phyloP scores from a whole-genome alignment of 352 stramenopile genomes.

The Phytophthora chlamydospora region DNA sequence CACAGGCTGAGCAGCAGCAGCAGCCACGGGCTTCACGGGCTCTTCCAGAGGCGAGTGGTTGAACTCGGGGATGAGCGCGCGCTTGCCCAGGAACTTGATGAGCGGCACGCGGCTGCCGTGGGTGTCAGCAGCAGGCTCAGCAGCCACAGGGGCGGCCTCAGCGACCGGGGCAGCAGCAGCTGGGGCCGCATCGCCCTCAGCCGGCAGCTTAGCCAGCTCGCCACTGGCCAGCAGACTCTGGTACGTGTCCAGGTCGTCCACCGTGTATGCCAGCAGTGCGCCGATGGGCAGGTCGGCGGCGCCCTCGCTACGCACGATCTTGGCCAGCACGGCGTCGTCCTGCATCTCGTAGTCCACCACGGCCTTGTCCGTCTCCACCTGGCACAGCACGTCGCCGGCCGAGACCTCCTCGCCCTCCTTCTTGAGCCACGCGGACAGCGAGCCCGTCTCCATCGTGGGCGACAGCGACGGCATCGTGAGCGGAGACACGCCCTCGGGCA shows the following conservation, averaged over 20 bases:
- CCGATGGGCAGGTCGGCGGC: slow-evolving; percentile 91
- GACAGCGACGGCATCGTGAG: slow-evolving; percentile 95
- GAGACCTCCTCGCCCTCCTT: slow-evolving; percentile 91
- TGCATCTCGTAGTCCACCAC: slow-evolving; percentile 98
- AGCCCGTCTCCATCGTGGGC: slow-evolving; percentile 97
- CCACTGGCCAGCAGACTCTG: slow-evolving; percentile 64
- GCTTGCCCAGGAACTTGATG: slow-evolving; percentile 90
- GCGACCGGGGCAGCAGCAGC: slow-evolving; percentile 6
- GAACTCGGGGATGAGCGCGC: slow-evolving; percentile 59
- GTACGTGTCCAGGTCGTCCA: slow-evolving; percentile 91
- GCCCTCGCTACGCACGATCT: slow-evolving; percentile 93
- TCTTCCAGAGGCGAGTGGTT: slow-evolving; percentile 42
- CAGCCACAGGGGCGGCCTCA: slow-evolving; percentile 8
- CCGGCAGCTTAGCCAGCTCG: slow-evolving; percentile 51
- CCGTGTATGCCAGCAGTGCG: slow-evolving; percentile 93
- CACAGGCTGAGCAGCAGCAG: slow-evolving; percentile 15
- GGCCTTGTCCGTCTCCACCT: slow-evolving; percentile 99
- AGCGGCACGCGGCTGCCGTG: slow-evolving; percentile 55
- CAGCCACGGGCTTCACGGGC: slow-evolving; percentile 17
- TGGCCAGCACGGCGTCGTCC: slow-evolving; percentile 96
- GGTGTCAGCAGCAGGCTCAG: neutral
- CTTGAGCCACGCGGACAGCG: slow-evolving; percentile 94
- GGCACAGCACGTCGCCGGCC: slow-evolving; percentile 93
- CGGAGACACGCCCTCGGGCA: slow-evolving; percentile 75
- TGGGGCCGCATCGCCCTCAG: slow-evolving; percentile 20